Conservation (phyloP, 768 basidiomycete species). For the Leccinum incarnatum region DNA sequence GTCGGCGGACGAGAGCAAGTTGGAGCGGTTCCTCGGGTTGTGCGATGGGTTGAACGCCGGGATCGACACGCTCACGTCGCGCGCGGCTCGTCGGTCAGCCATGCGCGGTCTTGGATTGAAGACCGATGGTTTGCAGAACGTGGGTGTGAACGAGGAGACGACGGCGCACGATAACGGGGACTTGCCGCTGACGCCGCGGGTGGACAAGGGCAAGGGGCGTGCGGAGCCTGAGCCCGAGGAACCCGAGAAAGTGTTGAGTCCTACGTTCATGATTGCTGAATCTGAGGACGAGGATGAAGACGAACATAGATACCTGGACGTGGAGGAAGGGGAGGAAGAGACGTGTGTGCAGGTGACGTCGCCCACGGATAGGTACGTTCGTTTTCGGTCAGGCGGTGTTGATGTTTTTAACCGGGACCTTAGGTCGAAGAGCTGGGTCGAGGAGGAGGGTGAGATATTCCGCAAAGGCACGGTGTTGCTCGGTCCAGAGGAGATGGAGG, state of each 20-base stretch:
- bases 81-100: not conserved
- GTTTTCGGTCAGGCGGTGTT: not conserved
- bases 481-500: constrained; percentile 84
- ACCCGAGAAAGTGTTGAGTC: constrained; percentile 69
- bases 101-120: not conserved
- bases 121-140: not conserved
- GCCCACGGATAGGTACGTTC: constrained; percentile 47
- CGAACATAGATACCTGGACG: constrained; percentile 31
- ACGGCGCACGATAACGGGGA: not conserved
- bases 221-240: constrained; percentile 60
- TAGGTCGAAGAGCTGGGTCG: constrained; percentile 79
- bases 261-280: constrained; percentile 52
- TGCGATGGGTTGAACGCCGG: not conserved
- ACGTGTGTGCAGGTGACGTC: constrained; percentile 28
- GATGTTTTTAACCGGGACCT: not conserved
- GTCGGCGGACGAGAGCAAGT: not conserved
- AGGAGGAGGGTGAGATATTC: constrained; percentile 96
- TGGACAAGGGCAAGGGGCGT: constrained; percentile 69
- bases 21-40: not conserved
- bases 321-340: constrained; percentile 36
- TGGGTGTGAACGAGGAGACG: not conserved
- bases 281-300: constrained; percentile 54
- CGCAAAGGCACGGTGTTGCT: constrained; percentile 82
- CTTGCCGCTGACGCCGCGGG: constrained; percentile 52
- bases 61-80: not conserved